Evolutionary conservation across 768 basidiomycete genomes (phyloP), one percentile per base, ranked within the genome.

Genomic region (Cystobasidiopsis lactophilus): DNA sequence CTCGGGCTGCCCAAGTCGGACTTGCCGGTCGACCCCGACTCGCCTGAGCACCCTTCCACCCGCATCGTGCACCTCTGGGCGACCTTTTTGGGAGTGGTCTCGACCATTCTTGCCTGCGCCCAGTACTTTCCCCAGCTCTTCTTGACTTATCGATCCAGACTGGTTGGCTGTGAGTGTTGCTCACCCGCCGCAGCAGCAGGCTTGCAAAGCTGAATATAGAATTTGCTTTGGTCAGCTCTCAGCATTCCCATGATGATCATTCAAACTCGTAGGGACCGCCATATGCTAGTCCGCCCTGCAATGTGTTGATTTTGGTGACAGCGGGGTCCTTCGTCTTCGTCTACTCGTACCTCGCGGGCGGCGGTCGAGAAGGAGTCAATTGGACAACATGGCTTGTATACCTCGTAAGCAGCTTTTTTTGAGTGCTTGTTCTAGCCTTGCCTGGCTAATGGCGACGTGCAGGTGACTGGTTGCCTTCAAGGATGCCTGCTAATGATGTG

Each of bases 231-330:
- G 9, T 91, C 91, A 2, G 85, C 86, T 0, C 70, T 96, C 16
- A 88, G 85, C 62, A 82, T 98, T 52, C 80, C 82, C 1, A 95
- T 85, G 77, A 95, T 98, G 91, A 68, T 76, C 45, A 83, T 98
- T 16, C 91, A 96, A 67, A 85, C 77, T 13, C 88, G 56, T 47
- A 16, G 3, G 45, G n/a, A n/a, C 33, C 33, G 33, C 18, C 44
- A 2, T 26, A n/a, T 11, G 9, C 19, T 10, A 23, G 14, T 3
- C 24, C 13, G 3, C 2, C 26, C 21, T 26, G 21, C 1, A 18
- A 24, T n/a, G 23, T 26, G 21, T 52, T 58, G 60, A 54, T 50
- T 1, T 55, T 21, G 41, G 19, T 39, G 9, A 27, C 29, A 47
- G 45, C 62, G 5, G 62, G 62, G 21, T 58, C 58, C 19, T 59